Percentiles rank a stretch among this genome's conserved stretches.
Conservation (phyloP, 2,329 filamentous ascomycete species). For the Fusarium newnesense region DNA sequence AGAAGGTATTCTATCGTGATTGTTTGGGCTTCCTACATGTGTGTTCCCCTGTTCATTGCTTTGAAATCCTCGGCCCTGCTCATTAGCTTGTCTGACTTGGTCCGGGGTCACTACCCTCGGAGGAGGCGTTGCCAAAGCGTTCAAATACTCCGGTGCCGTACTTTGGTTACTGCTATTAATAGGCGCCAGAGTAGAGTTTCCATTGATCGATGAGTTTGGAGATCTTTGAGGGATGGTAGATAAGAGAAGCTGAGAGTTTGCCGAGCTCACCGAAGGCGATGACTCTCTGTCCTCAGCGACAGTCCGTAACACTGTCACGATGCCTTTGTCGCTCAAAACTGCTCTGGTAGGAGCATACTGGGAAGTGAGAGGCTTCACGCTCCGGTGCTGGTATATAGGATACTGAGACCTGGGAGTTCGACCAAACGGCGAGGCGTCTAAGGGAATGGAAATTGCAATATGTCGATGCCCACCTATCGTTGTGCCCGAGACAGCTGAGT, state of each 20-base stretch:
- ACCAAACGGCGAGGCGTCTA: conserved; percentile 59
- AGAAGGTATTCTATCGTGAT: conserved; percentile 26
- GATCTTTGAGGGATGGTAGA: conserved; percentile 9
- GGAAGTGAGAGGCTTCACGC: conserved; percentile 26
- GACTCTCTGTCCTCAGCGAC: conserved; percentile 42
- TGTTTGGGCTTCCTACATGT: background rate
- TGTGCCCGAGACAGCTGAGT: conserved; percentile 64
- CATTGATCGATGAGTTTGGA: background rate
- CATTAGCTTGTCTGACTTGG: conserved; percentile 38
- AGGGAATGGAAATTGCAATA: conserved; percentile 70
- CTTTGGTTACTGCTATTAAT: conserved; percentile 26
- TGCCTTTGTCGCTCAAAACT: conserved; percentile 49
- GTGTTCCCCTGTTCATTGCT: conserved; percentile 3
- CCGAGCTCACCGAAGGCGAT: conserved; percentile 26
- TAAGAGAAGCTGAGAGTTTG: conserved; percentile 14
- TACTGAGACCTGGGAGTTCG: conserved; percentile 48
- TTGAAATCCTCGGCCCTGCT: conserved; percentile 29
- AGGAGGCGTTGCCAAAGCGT: conserved; percentile 37
- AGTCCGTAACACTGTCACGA: conserved; percentile 50
- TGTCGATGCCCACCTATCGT: conserved; percentile 65
- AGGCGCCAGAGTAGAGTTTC: background rate
- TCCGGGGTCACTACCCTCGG: conserved; percentile 34
- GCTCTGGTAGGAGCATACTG: conserved; percentile 44
- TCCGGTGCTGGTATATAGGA: conserved; percentile 43
- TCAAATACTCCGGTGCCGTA: conserved; percentile 37